Evolutionary conservation across 805 yeast genomes (phyloP).

Genomic region (Yamadazyma philogaea): DNA sequence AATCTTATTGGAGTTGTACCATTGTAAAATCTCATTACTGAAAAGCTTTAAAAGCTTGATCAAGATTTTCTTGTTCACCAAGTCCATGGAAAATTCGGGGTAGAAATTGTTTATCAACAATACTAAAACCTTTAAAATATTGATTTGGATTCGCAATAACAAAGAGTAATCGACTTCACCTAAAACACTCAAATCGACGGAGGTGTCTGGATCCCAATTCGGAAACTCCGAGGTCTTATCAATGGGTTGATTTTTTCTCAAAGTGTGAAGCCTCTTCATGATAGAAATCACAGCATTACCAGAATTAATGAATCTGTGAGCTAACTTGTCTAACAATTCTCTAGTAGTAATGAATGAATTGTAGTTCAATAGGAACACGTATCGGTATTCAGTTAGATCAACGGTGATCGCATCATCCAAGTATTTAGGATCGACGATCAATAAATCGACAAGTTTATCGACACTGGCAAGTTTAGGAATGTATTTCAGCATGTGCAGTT

Average conservation of each 20-base stretch:
- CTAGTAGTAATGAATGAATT: slow-evolving; percentile 39
- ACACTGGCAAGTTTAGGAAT: slow-evolving; percentile 55
- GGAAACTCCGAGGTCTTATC: slow-evolving; percentile 41
- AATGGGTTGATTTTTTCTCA: slow-evolving; percentile 14
- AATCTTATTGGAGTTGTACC: slow-evolving; percentile 44
- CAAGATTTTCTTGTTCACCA: slow-evolving; percentile 55
- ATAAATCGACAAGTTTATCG: slow-evolving; percentile 73
- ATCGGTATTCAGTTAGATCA: slow-evolving; percentile 40
- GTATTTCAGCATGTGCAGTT: slow-evolving; percentile 17
- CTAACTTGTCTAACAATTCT: slow-evolving; percentile 37
- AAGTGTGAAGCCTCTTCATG: slow-evolving; percentile 31
- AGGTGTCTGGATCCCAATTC: slow-evolving; percentile 51
- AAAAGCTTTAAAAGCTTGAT: slow-evolving; percentile 63
- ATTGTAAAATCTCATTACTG: slow-evolving; percentile 60
- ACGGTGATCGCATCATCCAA: slow-evolving; percentile 40
- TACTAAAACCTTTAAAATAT: slow-evolving; percentile 72
- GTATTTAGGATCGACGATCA: slow-evolving; percentile 67
- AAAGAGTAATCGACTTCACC: slow-evolving; percentile 60
- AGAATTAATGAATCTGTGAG: slow-evolving; percentile 40
- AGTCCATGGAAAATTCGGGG: slow-evolving; percentile 68
- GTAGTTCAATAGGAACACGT: slow-evolving; percentile 41
- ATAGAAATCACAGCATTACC: slow-evolving; percentile 45
- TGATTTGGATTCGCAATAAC: slow-evolving; percentile 75
- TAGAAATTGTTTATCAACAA: slow-evolving; percentile 72
- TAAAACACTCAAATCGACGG: slow-evolving; percentile 35